Conservation (phyloP, 805 yeast species). For the Priceomyces castillae region DNA sequence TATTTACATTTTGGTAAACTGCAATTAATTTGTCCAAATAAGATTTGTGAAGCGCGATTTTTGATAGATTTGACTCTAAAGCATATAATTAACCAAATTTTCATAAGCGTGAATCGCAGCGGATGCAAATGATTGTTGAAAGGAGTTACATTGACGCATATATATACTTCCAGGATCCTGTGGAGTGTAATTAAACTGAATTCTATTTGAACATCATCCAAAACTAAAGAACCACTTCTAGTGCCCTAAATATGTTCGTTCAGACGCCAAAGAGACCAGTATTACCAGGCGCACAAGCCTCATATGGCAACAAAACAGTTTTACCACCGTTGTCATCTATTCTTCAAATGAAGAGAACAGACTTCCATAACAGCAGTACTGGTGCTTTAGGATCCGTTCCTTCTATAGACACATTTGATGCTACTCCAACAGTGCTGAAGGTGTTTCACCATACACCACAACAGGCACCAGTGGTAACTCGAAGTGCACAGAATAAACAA, state of each 20-base stretch:
- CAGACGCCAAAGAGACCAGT: constrained; percentile 37
- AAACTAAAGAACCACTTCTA: not conserved
- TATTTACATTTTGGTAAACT: constrained; percentile 7
- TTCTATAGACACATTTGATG: constrained; percentile 21
- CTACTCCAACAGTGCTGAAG: constrained; percentile 6
- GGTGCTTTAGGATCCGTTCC: constrained; percentile 18
- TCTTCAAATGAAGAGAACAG: constrained; percentile 11
- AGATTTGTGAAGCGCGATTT: constrained; percentile 4
- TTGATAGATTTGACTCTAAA: not conserved
- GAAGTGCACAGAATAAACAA: not conserved
- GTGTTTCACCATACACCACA: constrained; percentile 5
- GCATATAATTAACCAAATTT: constrained; percentile 5
- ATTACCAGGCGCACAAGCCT: constrained; percentile 21
- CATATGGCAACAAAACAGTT: constrained; percentile 20
- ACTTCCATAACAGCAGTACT: not conserved
- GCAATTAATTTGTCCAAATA: constrained; percentile 9
- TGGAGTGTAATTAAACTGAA: not conserved
- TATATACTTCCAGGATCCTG: constrained; percentile 1
- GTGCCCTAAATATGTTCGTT: constrained; percentile 17
- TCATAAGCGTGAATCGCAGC: constrained; percentile 9
- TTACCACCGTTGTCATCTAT: constrained; percentile 43
- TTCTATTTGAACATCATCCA: not conserved
- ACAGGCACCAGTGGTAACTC: not conserved
- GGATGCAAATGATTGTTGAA: not conserved
- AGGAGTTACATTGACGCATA: not conserved